Base-by-base conservation (phyloP, 352 stramenopile genomes). In the Phytophthora idaei region DNA sequence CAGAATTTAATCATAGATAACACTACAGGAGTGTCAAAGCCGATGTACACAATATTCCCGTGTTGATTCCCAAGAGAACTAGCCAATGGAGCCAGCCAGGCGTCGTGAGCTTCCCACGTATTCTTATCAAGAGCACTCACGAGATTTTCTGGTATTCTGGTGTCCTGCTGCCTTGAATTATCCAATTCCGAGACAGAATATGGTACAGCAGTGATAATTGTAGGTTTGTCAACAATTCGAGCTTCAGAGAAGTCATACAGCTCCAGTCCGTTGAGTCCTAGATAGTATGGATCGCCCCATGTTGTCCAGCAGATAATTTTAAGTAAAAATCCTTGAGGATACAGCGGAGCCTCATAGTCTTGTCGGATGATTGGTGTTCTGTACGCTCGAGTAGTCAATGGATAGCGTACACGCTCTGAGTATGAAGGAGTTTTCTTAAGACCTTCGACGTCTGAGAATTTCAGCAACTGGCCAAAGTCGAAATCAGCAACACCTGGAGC, bases 1-100 rank as follows among this genome's bases (percentile, higher is more conserved):
- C 84, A 97, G 49, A 97, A 85, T 65, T 94, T 97, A 57, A 96
- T 83, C 59, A 94, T 80, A 1, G 87, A 95, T 4, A 96, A 29
- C 15, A 86, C 79, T 6, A 96, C 67, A 0, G 87, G 89, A 0
- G 57, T 53, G 31, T 97, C 84, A 54, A 94, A 97, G 5, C 69
- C 74, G 5, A 94, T 52, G 45, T 87, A 93, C 11, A 97, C 69
- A 6, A 90, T 58, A 29, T 96, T 96, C 36, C 84, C 86, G 3
- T 83, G 41, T 14, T 41, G 45, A 14, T 60, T 81, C 0, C 84
- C 81, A 0, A 95, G 52, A 0, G 87, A 95, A 54, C 85, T 90
- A 0, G 87, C 85, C 0, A 95, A 65, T 10, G 85, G 83, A 8
- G 86, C 81, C 0, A 95, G 66, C 88, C 86, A 94, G 4, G 86